Percentiles rank a stretch among this genome's conserved stretches.
These are phyloP conservation scores for Solanum corneliomulleri DNA, from an alignment of 257 asterid genomes.

Conservation along the genomic window DNA sequence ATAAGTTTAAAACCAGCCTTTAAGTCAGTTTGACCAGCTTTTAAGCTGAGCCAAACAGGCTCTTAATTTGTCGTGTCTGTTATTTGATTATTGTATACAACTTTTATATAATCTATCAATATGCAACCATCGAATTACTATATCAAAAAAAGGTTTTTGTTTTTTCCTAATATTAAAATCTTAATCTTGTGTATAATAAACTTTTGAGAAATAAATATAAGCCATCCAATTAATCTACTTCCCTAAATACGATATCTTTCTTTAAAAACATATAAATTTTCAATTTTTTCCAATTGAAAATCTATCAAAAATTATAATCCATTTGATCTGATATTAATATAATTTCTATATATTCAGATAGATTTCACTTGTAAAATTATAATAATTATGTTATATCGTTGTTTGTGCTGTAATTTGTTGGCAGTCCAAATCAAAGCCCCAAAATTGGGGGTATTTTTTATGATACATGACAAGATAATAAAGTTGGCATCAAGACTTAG, in stretches of 20 bases:
- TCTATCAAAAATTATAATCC: neutral
- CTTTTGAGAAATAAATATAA: neutral
- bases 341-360: fast-evolving
- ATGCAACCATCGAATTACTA: neutral
- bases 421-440: neutral
- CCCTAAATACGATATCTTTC: too few relatives aligned
- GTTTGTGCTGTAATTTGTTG: neutral
- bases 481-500: neutral
- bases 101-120: neutral
- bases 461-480: neutral
- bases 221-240: neutral
- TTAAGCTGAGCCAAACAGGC: too few relatives aligned
- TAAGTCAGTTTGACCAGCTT: too few relatives aligned
- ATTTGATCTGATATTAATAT: too few relatives aligned
- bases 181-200: neutral
- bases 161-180: neutral
- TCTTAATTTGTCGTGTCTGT: neutral
- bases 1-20: too few relatives aligned
- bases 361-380: too few relatives aligned
- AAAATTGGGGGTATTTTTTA: neutral
- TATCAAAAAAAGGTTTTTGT: neutral
- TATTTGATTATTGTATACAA: neutral
- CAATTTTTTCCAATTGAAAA: fast-evolving
- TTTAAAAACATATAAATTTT: neutral
- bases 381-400: too few relatives aligned